Percentiles rank a stretch among this genome's conserved stretches.
These are phyloP conservation scores for Dillenia suffruticosa DNA, from an alignment of 164 flowering plant species.

Conservation along the genomic window DNA sequence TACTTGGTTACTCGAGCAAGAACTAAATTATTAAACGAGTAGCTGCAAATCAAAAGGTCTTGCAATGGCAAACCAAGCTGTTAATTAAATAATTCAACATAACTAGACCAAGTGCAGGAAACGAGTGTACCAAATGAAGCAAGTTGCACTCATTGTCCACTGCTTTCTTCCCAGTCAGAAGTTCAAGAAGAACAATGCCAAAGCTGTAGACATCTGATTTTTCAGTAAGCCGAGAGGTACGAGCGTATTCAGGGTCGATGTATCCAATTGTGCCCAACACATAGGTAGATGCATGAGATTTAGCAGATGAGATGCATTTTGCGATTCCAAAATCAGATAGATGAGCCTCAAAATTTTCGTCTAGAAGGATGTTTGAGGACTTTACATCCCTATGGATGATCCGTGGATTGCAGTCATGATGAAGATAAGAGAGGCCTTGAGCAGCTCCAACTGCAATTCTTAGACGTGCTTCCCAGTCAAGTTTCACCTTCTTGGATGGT, in stretches of 20 bases:
- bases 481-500: constrained; percentile 70
- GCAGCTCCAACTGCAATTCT: constrained; percentile 90
- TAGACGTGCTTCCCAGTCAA: constrained; percentile 88
- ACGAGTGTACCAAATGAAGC: constrained; percentile 73
- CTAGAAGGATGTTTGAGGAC: constrained; percentile 82
- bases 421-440: constrained; percentile 91
- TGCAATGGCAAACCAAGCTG: not conserved
- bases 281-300: constrained; percentile 80
- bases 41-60: not conserved
- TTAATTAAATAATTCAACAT: not conserved
- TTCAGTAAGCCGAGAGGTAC: constrained; percentile 77
- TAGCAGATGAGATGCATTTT: constrained; percentile 59
- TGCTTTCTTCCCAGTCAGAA: constrained; percentile 87
- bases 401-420: constrained; percentile 86
- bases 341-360: constrained; percentile 88
- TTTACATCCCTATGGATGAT: constrained; percentile 89
- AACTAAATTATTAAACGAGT: not conserved
- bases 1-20: no score
- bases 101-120: not conserved
- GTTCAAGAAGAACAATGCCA: constrained; percentile 90
- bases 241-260: constrained; percentile 95
- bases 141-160: constrained; percentile 83
- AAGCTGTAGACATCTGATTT: constrained; percentile 96
- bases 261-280: constrained; percentile 95
- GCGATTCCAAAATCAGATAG: constrained; percentile 96